phyloP scores from a whole-genome alignment of 2,329 filamentous ascomycete genomes.

The Colletotrichum echinochloae region DNA sequence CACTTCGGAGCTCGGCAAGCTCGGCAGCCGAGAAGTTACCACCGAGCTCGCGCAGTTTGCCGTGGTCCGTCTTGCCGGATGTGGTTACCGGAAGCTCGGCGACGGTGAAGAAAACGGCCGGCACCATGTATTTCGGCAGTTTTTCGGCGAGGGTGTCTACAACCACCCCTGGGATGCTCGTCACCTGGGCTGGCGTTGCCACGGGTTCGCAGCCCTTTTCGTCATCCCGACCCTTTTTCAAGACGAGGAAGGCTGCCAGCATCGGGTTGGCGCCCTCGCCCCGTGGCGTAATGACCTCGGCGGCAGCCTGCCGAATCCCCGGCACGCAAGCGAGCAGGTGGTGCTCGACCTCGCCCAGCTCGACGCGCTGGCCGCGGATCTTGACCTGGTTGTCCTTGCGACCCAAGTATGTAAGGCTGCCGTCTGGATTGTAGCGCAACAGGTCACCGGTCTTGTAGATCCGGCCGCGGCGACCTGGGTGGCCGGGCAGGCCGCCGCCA shows the following conservation, averaged over 20 bases:
- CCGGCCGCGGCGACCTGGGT: conserved; percentile 53
- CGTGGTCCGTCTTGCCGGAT: not conserved
- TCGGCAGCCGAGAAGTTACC: not conserved
- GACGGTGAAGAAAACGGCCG: not conserved
- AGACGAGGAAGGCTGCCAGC: not conserved
- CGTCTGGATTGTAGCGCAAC: conserved; percentile 63
- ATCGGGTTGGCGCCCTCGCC: not conserved
- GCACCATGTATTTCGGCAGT: not conserved
- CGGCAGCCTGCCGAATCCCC: not conserved
- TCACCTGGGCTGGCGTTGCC: not conserved
- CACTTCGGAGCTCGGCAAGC: not conserved
- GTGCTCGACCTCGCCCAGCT: conserved; percentile 59
- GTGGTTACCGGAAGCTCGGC: not conserved
- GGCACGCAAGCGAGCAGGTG: conserved; percentile 58
- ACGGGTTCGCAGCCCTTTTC: not conserved
- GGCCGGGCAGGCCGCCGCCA: conserved; percentile 47
- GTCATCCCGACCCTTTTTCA: not conserved
- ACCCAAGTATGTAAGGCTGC: conserved; percentile 56
- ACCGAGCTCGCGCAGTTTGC: not conserved
- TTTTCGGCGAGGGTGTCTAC: not conserved
- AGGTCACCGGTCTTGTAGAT: conserved; percentile 54
- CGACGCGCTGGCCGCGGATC: conserved; percentile 16
- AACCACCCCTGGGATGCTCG: not conserved
- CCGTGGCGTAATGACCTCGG: not conserved
- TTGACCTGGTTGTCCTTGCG: conserved; percentile 42